Base-by-base conservation (phyloP, 192 early-diverging fungal species). In the Coemansia guatemalensis region DNA sequence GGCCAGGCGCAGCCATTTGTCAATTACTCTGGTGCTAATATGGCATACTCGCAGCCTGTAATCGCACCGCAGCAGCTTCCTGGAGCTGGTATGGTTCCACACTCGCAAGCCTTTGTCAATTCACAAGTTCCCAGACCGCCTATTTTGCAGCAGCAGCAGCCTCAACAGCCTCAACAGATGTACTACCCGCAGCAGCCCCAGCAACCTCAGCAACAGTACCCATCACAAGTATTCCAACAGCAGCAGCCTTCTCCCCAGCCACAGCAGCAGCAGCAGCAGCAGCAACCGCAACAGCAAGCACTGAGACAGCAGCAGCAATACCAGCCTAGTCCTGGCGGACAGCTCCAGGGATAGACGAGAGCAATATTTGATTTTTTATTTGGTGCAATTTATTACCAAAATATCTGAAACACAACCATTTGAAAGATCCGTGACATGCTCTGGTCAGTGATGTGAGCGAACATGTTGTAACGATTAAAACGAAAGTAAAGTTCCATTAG, bases 201-300 rank as follows among this genome's bases (percentile, higher is more conserved):
- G 60, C 48, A 50, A 11, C 65, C 35, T 44, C 66, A 56, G 53
- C 56, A 65, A 53, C 58, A 55, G 41, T 59, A 60, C 47, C 66
- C 21, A 4, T 44, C 22, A 24, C 56, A 65, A 21, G 55, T 18
- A 1, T 44, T 59, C 23, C 66, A 68, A 17, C 66, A 55, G 44
- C 41, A 22, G 24, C 58, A 56, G 48, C 32, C 35, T 39, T 39
- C 35, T 39, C 35, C 21, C 21, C 65, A 60, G 44, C 54, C 25
- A 1, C 69, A 64, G 48, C 57, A 30, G 23, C 63, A 71, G 55
- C 60, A 35, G 6, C 55, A 56, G 23, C 54, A 50, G 12, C 67
- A 63, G 50, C 30, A 25, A 48, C 68, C 62, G 30, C 49, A 11
- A 9, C 65, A 67, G 26, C 64, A 58, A 17, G 56, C 48, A 11